Percentiles rank a stretch among this genome's conserved stretches.
Conservation (phyloP, 257 asterid genomes). For the Coffea eugenioides region DNA sequence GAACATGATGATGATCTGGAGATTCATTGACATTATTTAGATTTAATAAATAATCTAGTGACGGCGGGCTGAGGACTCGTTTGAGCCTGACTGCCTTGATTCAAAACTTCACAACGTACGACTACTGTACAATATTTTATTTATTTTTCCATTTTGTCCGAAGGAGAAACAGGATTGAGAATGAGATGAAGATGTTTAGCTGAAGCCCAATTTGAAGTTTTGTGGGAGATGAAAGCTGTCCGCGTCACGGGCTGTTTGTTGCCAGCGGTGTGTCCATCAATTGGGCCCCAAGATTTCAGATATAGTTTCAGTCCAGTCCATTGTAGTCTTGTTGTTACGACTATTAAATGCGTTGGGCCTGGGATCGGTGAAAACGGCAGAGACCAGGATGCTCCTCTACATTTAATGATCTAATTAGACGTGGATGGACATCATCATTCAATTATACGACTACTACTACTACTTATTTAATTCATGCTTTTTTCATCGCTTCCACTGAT, state of each 20-base stretch:
- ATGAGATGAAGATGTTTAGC: background rate
- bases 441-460: too few species aligned
- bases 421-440: background rate
- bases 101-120: too few species aligned
- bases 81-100: too few species aligned
- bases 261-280: background rate
- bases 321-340: background rate
- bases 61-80: too few species aligned
- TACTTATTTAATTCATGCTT: background rate
- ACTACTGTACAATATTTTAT: too few species aligned
- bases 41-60: too few species aligned
- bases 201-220: constrained; percentile 4
- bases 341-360: constrained; percentile 5
- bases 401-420: constrained; percentile 5
- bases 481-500: background rate
- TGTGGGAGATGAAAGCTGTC: background rate
- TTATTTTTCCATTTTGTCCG: too few species aligned
- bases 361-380: background rate
- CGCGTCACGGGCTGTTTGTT: background rate
- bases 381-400: background rate
- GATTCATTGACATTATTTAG: too few species aligned
- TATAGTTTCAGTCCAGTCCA: background rate
- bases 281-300: background rate
- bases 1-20: too few species aligned
- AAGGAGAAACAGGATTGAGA: too few species aligned